Evolutionary conservation across 2,329 filamentous ascomycete genomes (phyloP).

Genomic region (Aspergillus calidoustus): DNA sequence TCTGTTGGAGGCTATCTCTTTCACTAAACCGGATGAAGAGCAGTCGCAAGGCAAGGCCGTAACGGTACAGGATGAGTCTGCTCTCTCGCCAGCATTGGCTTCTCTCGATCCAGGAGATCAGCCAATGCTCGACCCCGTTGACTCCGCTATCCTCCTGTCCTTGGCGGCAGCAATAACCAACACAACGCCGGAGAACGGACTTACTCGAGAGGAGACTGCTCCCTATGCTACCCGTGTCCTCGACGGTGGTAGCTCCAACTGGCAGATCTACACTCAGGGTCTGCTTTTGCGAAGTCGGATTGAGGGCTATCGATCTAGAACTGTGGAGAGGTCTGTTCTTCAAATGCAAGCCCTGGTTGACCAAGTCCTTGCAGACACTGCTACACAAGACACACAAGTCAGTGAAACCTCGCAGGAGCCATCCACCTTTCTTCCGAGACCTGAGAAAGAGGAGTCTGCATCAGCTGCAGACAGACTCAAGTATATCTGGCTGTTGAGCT

Average conservation of each 20-base stretch:
- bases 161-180: conserved; percentile 88
- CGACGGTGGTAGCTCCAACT: conserved; percentile 87
- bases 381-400: conserved; percentile 46
- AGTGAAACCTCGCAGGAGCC: conserved; percentile 53
- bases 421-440: conserved; percentile 79
- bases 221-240: conserved; percentile 90
- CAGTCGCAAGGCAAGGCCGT: conserved; percentile 45
- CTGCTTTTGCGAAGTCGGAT: conserved; percentile 87
- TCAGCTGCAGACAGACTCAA: conserved; percentile 71
- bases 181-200: conserved; percentile 77
- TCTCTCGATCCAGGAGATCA: conserved; percentile 77
- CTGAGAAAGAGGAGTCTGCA: conserved; percentile 77
- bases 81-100: conserved; percentile 65
- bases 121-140: conserved; percentile 78
- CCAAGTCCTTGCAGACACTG: conserved; percentile 88
- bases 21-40: conserved; percentile 61
- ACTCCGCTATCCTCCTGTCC: conserved; percentile 83
- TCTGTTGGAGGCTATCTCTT: conserved; percentile 83
- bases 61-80: conserved; percentile 47
- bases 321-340: conserved; percentile 83
- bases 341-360: conserved; percentile 96
- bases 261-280: conserved; percentile 97
- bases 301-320: conserved; percentile 84
- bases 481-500: conserved; percentile 82
- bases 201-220: conserved; percentile 91